These are phyloP conservation scores for Penicillium verhagenii DNA, from an alignment of 495 filamentous ascomycete species.

Conservation along the genomic window DNA sequence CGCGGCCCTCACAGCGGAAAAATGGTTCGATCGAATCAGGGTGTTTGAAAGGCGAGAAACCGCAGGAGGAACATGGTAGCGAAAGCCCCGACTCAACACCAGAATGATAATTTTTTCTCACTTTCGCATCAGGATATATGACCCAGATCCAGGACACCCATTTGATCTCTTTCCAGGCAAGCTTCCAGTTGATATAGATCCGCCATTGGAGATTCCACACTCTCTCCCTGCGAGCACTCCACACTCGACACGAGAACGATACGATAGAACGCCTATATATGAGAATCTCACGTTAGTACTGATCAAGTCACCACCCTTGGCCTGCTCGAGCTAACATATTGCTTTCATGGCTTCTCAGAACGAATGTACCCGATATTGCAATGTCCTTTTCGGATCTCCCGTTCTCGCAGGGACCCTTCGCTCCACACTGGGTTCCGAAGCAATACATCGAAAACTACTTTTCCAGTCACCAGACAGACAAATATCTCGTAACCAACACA, in stretches of 20 bases:
- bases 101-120: neutral
- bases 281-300: neutral
- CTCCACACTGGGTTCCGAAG: conserved; percentile 3
- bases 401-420: neutral
- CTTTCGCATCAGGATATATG: neutral
- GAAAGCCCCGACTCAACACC: too few species aligned
- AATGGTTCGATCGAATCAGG: neutral
- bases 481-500: neutral
- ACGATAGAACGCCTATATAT: neutral
- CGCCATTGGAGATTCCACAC: neutral
- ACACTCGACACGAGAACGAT: neutral
- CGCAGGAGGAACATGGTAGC: conserved; percentile 2
- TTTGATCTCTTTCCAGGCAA: neutral
- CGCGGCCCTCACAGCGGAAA: neutral
- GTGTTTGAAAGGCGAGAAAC: conserved; percentile 4
- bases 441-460: conserved; percentile 3
- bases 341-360: neutral
- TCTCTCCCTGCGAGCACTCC: neutral
- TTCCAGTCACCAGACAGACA: neutral
- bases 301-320: neutral
- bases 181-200: neutral
- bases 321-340: neutral
- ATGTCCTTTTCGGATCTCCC: neutral
- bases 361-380: conserved; percentile 1
- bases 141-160: neutral